A percentile compares a stretch with the other conserved stretches of the same genome.
Evolutionary conservation across 352 stramenopile species (phyloP).

Genomic region (Phytophthora brassicae): DNA sequence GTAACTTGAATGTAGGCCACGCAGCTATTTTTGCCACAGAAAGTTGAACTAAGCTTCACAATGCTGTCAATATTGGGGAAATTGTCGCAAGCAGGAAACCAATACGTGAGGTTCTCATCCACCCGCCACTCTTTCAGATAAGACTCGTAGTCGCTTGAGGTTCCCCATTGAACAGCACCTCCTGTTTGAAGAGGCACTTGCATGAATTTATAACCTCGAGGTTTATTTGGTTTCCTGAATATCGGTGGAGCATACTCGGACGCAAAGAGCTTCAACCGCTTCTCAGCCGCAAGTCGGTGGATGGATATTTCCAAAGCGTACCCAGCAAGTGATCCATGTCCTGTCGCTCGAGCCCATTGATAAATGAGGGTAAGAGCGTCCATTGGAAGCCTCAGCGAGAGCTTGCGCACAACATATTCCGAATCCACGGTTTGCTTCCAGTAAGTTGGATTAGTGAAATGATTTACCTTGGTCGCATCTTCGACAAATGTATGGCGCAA

Average conservation of each 20-base stretch:
- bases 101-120: too few species aligned
- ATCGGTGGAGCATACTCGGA: too few species aligned
- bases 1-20: background rate
- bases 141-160: too few species aligned
- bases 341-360: background rate
- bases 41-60: background rate
- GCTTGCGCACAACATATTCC: constrained; percentile 12
- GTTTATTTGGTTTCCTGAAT: too few species aligned
- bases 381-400: constrained; percentile 3
- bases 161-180: too few species aligned
- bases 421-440: constrained; percentile 19
- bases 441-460: background rate
- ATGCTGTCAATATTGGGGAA: background rate
- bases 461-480: background rate
- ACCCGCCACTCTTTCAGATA: too few species aligned
- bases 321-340: constrained; percentile 7
- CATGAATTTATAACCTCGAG: too few species aligned
- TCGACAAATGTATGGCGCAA: constrained; percentile 16
- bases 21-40: background rate
- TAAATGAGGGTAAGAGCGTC: background rate
- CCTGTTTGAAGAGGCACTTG: too few species aligned
- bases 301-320: too few species aligned
- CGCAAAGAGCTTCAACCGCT: too few species aligned
- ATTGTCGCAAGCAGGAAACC: too few species aligned
- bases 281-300: too few species aligned